Conservation (phyloP, 179 eudicot species). For the Corrigiola litoralis region DNA sequence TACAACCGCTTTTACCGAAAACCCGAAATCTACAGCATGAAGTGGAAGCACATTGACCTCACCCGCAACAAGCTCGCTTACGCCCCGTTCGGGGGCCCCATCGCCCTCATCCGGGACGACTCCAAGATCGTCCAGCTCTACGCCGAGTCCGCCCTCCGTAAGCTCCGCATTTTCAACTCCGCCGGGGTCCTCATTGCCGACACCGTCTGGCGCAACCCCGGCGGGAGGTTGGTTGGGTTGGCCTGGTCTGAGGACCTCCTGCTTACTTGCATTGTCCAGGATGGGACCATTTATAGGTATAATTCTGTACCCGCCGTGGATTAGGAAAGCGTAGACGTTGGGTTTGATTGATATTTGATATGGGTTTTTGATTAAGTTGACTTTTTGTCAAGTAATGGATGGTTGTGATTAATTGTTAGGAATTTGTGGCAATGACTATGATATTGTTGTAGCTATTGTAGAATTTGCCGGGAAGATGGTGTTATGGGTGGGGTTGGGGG, state of each 20-base stretch:
- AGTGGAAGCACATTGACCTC: slow-evolving; percentile 82
- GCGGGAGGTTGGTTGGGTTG: slow-evolving; percentile 75
- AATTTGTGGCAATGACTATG: too few relatives aligned
- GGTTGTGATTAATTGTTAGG: too few relatives aligned
- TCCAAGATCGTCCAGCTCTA: slow-evolving; percentile 93
- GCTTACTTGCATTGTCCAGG: slow-evolving; percentile 81
- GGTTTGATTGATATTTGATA: too few relatives aligned
- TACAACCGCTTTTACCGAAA: slow-evolving; percentile 91
- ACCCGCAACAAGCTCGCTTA: slow-evolving; percentile 86
- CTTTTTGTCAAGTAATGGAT: too few relatives aligned
- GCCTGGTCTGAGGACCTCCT: slow-evolving; percentile 83
- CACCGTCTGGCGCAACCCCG: slow-evolving; percentile 80
- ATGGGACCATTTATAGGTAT: slow-evolving; percentile 71
- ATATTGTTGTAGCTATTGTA: too few relatives aligned
- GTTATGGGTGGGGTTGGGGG: too few relatives aligned
- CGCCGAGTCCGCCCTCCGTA: slow-evolving; percentile 92
- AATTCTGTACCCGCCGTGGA: neutral
- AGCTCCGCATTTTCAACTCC: slow-evolving; percentile 83
- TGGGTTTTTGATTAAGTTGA: too few relatives aligned
- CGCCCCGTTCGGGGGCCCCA: slow-evolving; percentile 89
- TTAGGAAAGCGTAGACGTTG: too few relatives aligned
- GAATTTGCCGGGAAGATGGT: too few relatives aligned
- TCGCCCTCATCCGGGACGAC: slow-evolving; percentile 92
- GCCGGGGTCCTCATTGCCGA: slow-evolving; percentile 74
- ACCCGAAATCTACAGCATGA: slow-evolving; percentile 71